Evolutionary conservation across 208 protist species (phyloP).

Genomic region (Leishmania major): DNA sequence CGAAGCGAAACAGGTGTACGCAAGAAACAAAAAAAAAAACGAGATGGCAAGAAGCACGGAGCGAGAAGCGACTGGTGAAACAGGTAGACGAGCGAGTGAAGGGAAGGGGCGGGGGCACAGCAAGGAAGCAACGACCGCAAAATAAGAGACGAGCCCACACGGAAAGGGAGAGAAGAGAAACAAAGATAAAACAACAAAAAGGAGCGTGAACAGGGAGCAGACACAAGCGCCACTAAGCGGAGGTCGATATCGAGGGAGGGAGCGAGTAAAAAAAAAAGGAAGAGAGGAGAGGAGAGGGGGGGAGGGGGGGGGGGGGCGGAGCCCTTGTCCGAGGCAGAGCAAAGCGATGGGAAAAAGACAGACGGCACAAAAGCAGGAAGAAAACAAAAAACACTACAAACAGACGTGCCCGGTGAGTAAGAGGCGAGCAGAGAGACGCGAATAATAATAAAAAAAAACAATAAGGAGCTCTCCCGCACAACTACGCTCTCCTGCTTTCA

Average conservation of each 20-base stretch:
- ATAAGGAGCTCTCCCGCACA: not conserved
- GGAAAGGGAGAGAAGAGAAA: slow-evolving; percentile 1
- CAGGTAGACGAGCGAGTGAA: not conserved
- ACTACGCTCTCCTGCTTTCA: not conserved
- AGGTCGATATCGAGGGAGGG: not conserved
- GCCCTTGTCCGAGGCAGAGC: not conserved
- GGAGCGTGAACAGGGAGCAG: not conserved
- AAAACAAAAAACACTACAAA: not conserved
- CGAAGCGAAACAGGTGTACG: not conserved
- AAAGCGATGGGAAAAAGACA: not conserved
- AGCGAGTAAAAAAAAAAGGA: not conserved
- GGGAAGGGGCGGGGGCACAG: not conserved
- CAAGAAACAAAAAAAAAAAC: not conserved
- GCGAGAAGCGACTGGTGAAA: not conserved
- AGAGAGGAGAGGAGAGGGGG: not conserved
- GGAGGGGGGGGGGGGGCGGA: too few species aligned
- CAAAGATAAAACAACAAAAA: slow-evolving; percentile 9
- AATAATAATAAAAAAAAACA: slow-evolving; percentile 10
- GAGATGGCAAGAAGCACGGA: not conserved
- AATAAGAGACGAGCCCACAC: not conserved
- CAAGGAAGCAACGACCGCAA: not conserved
- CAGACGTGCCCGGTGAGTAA: not conserved
- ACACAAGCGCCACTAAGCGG: not conserved
- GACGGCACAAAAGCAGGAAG: not conserved
- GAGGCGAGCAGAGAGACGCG: not conserved